These are phyloP conservation scores for Dioscorea cayenensis DNA, from an alignment of 116 monocot genomes.

Conservation along the genomic window DNA sequence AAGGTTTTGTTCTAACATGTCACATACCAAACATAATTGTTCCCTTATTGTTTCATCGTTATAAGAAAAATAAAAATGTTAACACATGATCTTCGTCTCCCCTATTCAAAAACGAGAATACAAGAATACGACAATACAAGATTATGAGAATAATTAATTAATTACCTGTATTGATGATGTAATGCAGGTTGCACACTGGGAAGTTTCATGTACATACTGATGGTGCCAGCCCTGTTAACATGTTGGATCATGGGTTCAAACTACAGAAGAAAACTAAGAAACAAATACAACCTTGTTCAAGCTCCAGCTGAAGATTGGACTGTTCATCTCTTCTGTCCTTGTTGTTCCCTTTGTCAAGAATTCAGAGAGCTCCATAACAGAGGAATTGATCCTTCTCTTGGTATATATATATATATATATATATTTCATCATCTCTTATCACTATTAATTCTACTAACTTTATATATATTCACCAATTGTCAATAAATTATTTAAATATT, in stretches of 20 bases:
- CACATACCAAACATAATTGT: no score
- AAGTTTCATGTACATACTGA: constrained; percentile 43
- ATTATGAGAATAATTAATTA: no score
- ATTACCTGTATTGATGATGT: neutral
- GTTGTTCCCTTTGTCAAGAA: constrained; percentile 21
- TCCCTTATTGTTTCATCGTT: no score
- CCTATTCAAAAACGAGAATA: no score
- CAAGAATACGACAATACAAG: no score
- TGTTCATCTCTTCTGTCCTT: constrained; percentile 10
- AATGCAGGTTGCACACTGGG: constrained; percentile 34
- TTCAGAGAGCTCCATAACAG: constrained; percentile 14
- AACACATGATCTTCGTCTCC: no score
- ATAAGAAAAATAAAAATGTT: no score
- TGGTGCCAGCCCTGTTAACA: constrained; percentile 30
- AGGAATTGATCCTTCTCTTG: constrained; percentile 14
- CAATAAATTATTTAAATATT: no score
- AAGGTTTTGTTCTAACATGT: no score
- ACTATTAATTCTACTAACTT: no score
- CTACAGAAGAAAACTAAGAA: constrained; percentile 15
- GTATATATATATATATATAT: neutral
- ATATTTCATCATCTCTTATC: neutral
- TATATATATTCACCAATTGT: no score
- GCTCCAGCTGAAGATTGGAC: constrained; percentile 13
- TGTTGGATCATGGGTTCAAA: constrained; percentile 39
- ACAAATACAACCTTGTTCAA: constrained; percentile 6